phyloP scores from a whole-genome alignment of 306 rosid species.

The Betula pendula region DNA sequence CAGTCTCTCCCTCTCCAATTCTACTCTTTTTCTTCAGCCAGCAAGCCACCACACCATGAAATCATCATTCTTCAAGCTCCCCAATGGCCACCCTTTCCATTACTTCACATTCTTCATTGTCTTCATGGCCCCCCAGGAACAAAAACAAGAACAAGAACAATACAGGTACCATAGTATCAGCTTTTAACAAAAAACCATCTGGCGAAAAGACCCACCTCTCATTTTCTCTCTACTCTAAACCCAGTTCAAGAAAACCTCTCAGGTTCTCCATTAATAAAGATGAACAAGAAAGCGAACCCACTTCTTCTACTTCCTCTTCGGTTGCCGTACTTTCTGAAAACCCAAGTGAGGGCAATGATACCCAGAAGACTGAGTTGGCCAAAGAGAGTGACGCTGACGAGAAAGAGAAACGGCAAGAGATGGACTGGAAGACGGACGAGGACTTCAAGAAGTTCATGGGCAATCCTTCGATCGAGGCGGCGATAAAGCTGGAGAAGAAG shows the following conservation, averaged over 20 bases:
- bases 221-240: constrained; percentile 23
- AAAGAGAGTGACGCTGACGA: constrained; percentile 21
- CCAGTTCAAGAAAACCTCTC: constrained; percentile 24
- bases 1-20: neutral
- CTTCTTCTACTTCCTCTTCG: constrained; percentile 39
- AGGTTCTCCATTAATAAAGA: constrained; percentile 45
- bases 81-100: constrained; percentile 57
- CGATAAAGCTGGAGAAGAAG: constrained; percentile 90
- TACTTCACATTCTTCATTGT: constrained; percentile 28
- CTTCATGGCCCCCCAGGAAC: constrained; percentile 22
- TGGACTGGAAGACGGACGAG: constrained; percentile 79
- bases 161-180: neutral
- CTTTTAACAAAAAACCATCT: constrained; percentile 16
- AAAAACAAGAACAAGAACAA: neutral
- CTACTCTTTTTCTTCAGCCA: constrained; percentile 2
- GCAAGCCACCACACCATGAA: neutral
- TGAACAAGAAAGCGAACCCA: constrained; percentile 29
- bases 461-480: constrained; percentile 83
- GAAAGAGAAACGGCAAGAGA: constrained; percentile 58
- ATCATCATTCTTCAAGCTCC: neutral
- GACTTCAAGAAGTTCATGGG: constrained; percentile 90
- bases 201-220: constrained; percentile 24
- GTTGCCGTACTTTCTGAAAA: constrained; percentile 41
- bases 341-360: constrained; percentile 12
- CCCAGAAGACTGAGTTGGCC: constrained; percentile 14